A percentile compares a stretch with the other conserved stretches of the same genome.
Evolutionary conservation across 768 basidiomycete species (phyloP).

Genomic region (Hericium rajendrae): DNA sequence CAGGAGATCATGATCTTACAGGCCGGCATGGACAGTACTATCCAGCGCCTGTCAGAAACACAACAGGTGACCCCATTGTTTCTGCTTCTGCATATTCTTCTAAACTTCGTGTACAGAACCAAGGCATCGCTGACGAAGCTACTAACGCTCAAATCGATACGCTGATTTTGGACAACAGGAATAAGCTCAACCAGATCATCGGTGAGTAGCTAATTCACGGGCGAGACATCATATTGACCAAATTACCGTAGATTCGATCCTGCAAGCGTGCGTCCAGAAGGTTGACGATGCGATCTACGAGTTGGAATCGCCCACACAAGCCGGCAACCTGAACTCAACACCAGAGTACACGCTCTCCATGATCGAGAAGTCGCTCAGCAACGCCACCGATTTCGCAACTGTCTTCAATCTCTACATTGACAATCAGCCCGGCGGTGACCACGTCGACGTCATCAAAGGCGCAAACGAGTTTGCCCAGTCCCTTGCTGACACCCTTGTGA

Average conservation of each 20-base stretch:
- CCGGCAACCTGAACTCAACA: conserved; percentile 93
- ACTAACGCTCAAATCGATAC: conserved; percentile 97
- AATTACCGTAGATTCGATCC: conserved; percentile 24
- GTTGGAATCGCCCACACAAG: conserved; percentile 89
- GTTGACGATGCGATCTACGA: conserved; percentile 97
- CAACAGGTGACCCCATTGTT: conserved; percentile 52
- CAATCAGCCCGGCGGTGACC: conserved; percentile 81
- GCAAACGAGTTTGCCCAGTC: conserved; percentile 96
- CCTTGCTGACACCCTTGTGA: conserved; percentile 83
- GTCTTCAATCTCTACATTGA: conserved; percentile 86
- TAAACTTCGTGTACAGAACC: conserved; percentile 40
- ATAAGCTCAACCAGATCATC: conserved; percentile 96
- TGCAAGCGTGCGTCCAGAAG: conserved; percentile 94
- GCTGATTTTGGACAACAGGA: conserved; percentile 91
- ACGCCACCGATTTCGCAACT: conserved; percentile 92
- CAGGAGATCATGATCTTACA: conserved; percentile 93
- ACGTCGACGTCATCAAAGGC: conserved; percentile 96
- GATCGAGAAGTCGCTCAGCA: conserved; percentile 94
- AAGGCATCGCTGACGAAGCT: conserved; percentile 78
- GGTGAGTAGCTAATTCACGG: conserved; percentile 35
- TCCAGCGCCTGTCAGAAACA: conserved; percentile 77
- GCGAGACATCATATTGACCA: background rate
- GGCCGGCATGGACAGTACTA: conserved; percentile 89
- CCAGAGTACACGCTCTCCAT: conserved; percentile 97
- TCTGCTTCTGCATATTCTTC: background rate